phyloP scores from a whole-genome alignment of 2,329 filamentous ascomycete species.

The Pseudogymnoascus destructans region DNA sequence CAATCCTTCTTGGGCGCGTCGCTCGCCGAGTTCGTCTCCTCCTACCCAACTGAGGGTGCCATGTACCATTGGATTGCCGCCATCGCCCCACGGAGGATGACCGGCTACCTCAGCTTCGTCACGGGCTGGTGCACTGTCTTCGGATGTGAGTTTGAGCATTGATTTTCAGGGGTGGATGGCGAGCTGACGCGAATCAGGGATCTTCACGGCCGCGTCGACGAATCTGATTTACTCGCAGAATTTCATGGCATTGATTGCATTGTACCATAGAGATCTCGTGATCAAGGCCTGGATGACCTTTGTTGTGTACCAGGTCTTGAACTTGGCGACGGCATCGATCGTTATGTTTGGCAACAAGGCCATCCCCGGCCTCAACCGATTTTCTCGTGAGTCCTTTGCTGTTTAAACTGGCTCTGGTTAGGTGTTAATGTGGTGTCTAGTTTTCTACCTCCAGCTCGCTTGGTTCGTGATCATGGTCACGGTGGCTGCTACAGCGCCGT shows the following conservation, averaged over 20 bases:
- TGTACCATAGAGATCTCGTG: conserved; percentile 29
- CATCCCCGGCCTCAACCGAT: conserved; percentile 33
- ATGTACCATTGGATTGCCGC: conserved; percentile 40
- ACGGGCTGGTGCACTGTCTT: conserved; percentile 33
- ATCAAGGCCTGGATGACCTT: conserved; percentile 37
- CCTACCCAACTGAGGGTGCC: conserved; percentile 36
- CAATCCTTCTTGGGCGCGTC: conserved; percentile 35
- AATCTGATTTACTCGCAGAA: conserved; percentile 31
- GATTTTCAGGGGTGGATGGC: background rate
- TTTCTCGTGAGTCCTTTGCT: conserved; percentile 25
- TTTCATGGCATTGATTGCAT: conserved; percentile 31
- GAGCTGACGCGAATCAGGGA: conserved; percentile 23
- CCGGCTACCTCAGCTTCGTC: conserved; percentile 31
- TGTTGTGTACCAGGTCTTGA: conserved; percentile 32
- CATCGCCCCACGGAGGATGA: conserved; percentile 30
- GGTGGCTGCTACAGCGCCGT: conserved; percentile 34
- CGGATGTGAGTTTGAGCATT: conserved; percentile 26
- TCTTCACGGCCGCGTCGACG: conserved; percentile 26
- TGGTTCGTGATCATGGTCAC: conserved; percentile 36
- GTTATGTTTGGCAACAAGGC: conserved; percentile 36
- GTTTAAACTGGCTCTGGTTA: background rate
- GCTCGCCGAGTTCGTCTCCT: conserved; percentile 35
- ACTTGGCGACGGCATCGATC: conserved; percentile 31
- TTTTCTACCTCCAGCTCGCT: conserved; percentile 34
- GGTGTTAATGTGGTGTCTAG: conserved; percentile 13